Evolutionary conservation across 2,329 filamentous ascomycete genomes (phyloP).

Genomic region (Nigrospora osmanthi): DNA sequence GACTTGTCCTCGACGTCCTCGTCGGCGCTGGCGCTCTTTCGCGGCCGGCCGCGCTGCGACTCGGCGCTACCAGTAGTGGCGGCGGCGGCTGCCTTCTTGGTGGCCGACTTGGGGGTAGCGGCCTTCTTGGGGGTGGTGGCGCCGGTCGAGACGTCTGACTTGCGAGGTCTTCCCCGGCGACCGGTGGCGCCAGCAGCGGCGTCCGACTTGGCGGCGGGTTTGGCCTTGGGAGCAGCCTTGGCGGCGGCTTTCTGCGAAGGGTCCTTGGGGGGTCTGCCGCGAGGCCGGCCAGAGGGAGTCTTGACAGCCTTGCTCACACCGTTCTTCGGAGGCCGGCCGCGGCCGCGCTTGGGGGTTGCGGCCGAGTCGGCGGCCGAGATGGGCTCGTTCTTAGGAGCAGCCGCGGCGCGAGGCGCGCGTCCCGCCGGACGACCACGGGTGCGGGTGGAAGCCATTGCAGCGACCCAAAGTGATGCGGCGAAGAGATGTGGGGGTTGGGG

Average conservation of each 20-base stretch:
- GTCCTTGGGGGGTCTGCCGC: conserved; percentile 38
- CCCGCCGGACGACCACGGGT: conserved; percentile 5
- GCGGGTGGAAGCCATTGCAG: conserved; percentile 3
- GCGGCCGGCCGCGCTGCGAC: conserved; percentile 10
- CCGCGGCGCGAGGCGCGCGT: conserved; percentile 1
- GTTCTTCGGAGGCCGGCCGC: conserved; percentile 29
- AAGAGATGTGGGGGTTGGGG: background rate
- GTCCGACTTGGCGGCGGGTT: background rate
- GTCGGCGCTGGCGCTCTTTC: conserved; percentile 14
- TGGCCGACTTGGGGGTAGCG: conserved; percentile 9
- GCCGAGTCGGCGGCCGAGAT: conserved; percentile 9
- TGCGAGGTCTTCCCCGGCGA: conserved; percentile 25
- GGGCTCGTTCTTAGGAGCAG: conserved; percentile 4
- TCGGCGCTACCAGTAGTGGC: conserved; percentile 13
- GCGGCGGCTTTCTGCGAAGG: conserved; percentile 21
- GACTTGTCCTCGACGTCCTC: conserved; percentile 5
- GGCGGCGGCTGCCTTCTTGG: conserved; percentile 5
- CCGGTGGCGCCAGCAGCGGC: conserved; percentile 8
- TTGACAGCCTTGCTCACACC: conserved; percentile 25
- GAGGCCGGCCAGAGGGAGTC: conserved; percentile 32
- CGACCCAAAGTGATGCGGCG: background rate
- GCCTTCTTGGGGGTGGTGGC: conserved; percentile 19
- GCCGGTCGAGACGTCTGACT: conserved; percentile 11
- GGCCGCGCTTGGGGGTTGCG: conserved; percentile 23
- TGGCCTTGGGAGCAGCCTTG: conserved; percentile 9